Percentiles rank a stretch among this genome's conserved stretches.
These are phyloP conservation scores for Hansenula sp. DNA, from an alignment of 1,139 yeast species.

Conservation along the genomic window DNA sequence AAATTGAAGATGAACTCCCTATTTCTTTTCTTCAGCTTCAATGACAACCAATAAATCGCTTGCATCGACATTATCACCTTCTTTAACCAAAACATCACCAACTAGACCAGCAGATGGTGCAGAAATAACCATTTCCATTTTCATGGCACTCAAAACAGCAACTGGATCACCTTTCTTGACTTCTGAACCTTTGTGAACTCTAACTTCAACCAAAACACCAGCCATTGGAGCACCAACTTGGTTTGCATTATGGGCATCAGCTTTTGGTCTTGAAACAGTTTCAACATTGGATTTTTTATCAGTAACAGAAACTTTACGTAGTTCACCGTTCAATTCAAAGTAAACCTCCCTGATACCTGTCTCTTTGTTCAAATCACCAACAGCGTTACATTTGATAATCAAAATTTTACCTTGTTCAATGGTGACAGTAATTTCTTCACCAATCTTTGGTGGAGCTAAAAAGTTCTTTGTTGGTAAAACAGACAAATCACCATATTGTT, in stretches of 20 bases:
- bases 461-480: conserved; percentile 91
- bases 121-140: conserved; percentile 98
- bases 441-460: conserved; percentile 80
- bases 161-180: conserved; percentile 97
- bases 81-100: conserved; percentile 70
- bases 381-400: conserved; percentile 86
- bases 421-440: conserved; percentile 84
- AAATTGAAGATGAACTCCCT: not conserved
- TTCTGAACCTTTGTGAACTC: conserved; percentile 79
- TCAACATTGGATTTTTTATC: conserved; percentile 87
- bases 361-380: conserved; percentile 80
- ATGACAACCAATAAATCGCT: conserved; percentile 58
- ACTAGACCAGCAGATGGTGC: conserved; percentile 88
- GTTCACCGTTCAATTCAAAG: conserved; percentile 97
- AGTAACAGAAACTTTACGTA: conserved; percentile 90
- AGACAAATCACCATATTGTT: conserved; percentile 86
- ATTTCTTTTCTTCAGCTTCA: conserved; percentile 21
- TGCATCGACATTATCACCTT: conserved; percentile 95
- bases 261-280: conserved; percentile 85
- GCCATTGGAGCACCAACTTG: conserved; percentile 99
- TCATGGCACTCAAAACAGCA: conserved; percentile 96
- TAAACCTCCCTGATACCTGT: conserved; percentile 95
- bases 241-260: conserved; percentile 77
- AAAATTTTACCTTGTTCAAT: conserved; percentile 94
- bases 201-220: conserved; percentile 94